Evolutionary conservation across 2,329 filamentous ascomycete genomes (phyloP), one percentile per base, ranked within the genome.

Genomic region (Colletotrichum tanaceti): DNA sequence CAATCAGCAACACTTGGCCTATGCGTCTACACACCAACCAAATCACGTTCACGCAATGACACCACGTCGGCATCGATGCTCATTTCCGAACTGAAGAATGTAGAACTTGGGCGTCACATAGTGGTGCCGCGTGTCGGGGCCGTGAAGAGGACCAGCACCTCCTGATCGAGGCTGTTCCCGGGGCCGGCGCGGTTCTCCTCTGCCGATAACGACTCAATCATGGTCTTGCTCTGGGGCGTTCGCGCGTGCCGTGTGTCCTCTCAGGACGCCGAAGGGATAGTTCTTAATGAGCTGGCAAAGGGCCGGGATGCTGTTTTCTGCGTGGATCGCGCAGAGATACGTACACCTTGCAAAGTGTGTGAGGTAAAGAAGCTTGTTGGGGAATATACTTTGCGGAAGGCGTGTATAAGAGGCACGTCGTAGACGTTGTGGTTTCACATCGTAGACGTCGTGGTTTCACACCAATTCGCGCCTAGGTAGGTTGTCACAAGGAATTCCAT

Each of bases 71-170:
- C 38, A 28, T 28, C 28, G 28, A 6, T 41, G 38, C 14, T 16
- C 38, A 41, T 16, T 41, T 11, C 14, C 14, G 11, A n/a, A 41
- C 38, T 10, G 7, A 16, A 22, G 0, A n/a, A 14, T 82, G 79
- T 91, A 92, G 77, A 91, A 91, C 68, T 90, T 89, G 0, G 90
- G 88, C 0, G 90, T 91, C 5, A 92, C 85, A 72, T 92, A 92
- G 77, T 90, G 87, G 44, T 91, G 85, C 28, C n/a, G n/a, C n/a
- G n/a, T n/a, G 62, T 44, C 0, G 84, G 80, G 0, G 81, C 82
- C 53, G 83, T 91, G 81, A 92, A 92, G 18, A 91, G 79, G 3
- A 92, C 79, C 38, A 89, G 75, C 1, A 91, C 87, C 65, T 91
- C 89, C 41, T 87, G 75, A 61, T 82, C 76, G 22, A 84, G 76